These are phyloP conservation scores for Pythium insidiosum DNA, from an alignment of 352 stramenopile genomes.

Conservation along the genomic window DNA sequence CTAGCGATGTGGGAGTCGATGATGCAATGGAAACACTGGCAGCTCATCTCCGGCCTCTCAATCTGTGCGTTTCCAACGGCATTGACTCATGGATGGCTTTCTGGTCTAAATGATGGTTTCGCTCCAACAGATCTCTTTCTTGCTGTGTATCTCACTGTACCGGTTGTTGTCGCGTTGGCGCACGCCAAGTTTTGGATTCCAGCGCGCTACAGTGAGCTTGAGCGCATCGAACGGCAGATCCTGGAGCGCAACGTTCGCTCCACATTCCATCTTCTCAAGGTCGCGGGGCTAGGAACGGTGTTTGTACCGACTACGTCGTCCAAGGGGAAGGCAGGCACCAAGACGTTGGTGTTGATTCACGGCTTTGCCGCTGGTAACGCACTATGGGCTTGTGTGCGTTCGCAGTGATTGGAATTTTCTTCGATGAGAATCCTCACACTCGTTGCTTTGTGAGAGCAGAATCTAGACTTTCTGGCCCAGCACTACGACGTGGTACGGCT, in stretches of 20 bases:
- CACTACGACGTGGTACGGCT: constrained; percentile 46
- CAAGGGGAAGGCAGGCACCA: constrained; percentile 9
- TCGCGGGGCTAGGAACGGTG: constrained; percentile 54
- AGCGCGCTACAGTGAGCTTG: constrained; percentile 34
- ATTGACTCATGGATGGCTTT: not conserved
- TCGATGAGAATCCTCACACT: not conserved
- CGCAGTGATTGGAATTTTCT: constrained; percentile 5
- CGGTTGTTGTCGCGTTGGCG: constrained; percentile 21
- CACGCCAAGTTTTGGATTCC: constrained; percentile 40
- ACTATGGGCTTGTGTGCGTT: constrained; percentile 55
- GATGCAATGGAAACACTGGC: constrained; percentile 21
- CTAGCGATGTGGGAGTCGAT: constrained; percentile 20
- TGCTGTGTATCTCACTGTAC: constrained; percentile 22
- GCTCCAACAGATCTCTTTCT: constrained; percentile 18
- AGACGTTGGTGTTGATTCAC: constrained; percentile 51
- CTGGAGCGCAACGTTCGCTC: constrained; percentile 28
- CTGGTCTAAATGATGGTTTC: not conserved
- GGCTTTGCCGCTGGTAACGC: constrained; percentile 57
- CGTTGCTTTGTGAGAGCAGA: constrained; percentile 17
- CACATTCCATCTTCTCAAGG: constrained; percentile 37
- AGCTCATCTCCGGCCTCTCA: constrained; percentile 16
- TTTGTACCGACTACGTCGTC: constrained; percentile 34
- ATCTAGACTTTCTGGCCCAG: constrained; percentile 46
- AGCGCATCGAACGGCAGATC: constrained; percentile 37
- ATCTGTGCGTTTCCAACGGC: constrained; percentile 20